phyloP scores from a whole-genome alignment of 164 flowering plant genomes.

The Platanus orientalis region DNA sequence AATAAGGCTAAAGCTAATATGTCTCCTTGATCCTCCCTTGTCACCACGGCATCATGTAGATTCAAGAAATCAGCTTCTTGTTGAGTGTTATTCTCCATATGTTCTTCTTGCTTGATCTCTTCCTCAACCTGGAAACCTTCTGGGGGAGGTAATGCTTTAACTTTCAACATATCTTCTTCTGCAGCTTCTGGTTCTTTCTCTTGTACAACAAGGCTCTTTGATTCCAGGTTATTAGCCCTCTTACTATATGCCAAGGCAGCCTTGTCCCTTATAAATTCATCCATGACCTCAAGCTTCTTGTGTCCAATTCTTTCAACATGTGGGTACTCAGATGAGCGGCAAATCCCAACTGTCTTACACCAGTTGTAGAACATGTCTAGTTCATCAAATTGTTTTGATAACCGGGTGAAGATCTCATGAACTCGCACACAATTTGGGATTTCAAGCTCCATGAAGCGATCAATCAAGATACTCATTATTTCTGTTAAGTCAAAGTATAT shows the following conservation, averaged over 20 bases:
- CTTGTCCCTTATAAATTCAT: constrained; percentile 39
- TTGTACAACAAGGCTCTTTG: constrained; percentile 1
- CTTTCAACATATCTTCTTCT: constrained; percentile 34
- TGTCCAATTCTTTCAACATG: constrained; percentile 37
- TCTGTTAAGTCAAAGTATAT: constrained; percentile 75
- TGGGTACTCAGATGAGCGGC: constrained; percentile 44
- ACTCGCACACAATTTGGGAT: constrained; percentile 63
- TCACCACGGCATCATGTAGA: constrained; percentile 32
- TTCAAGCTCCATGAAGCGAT: constrained; percentile 75
- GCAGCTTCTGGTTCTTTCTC: background rate
- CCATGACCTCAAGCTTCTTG: constrained; percentile 46
- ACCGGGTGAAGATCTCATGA: constrained; percentile 55
- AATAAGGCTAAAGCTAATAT: constrained; percentile 65
- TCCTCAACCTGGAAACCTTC: constrained; percentile 24
- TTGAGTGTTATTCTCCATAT: background rate
- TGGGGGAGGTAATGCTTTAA: constrained; percentile 67
- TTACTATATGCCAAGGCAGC: constrained; percentile 15
- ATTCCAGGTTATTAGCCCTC: constrained; percentile 4
- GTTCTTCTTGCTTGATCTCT: background rate
- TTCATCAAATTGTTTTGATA: constrained; percentile 83
- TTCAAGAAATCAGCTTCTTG: constrained; percentile 51
- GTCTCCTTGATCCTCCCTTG: constrained; percentile 42
- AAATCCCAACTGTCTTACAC: constrained; percentile 35
- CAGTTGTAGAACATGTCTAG: constrained; percentile 39
- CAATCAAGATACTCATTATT: constrained; percentile 61